Evolutionary conservation across 1,284 basidiomycete species (phyloP).

Genomic region (Cryptococcus sp.): DNA sequence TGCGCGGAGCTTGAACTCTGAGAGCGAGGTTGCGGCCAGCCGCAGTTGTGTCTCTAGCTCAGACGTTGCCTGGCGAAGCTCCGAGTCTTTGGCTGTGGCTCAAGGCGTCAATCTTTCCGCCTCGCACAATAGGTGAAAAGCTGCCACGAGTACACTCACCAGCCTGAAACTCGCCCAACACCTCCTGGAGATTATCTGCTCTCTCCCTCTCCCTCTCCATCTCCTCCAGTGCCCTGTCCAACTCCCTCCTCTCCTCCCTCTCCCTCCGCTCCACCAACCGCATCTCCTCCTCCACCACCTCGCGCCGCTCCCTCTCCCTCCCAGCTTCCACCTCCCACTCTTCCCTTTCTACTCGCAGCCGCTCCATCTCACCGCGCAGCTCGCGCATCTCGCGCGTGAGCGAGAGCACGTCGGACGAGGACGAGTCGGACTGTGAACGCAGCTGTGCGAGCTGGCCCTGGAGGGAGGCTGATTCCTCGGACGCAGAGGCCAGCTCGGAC

Average conservation of each 20-base stretch:
- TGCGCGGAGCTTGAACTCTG: constrained; percentile 81
- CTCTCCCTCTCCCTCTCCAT: constrained; percentile 70
- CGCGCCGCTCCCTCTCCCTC: constrained; percentile 68
- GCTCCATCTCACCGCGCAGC: constrained; percentile 74
- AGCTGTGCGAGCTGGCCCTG: constrained; percentile 63
- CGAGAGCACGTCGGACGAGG: constrained; percentile 64
- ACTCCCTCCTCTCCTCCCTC: constrained; percentile 60
- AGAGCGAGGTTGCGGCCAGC: constrained; percentile 67
- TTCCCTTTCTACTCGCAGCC: constrained; percentile 75
- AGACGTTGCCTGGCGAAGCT: constrained; percentile 66
- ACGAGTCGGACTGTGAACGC: constrained; percentile 52
- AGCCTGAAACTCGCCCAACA: constrained; percentile 90
- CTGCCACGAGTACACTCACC: constrained; percentile 55
- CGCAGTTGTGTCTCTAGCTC: constrained; percentile 74
- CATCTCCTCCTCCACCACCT: constrained; percentile 60
- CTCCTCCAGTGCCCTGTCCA: constrained; percentile 58
- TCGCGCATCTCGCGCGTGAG: constrained; percentile 80
- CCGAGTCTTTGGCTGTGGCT: constrained; percentile 54
- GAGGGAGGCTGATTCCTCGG: constrained; percentile 67
- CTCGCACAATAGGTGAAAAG: background rate
- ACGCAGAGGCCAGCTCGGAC: constrained; percentile 68
- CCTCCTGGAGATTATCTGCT: constrained; percentile 79
- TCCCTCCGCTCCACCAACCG: constrained; percentile 64
- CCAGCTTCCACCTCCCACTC: constrained; percentile 79
- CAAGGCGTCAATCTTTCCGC: constrained; percentile 1